Conservation (phyloP, 2,329 filamentous ascomycete species). For the Penicillium sp. region DNA sequence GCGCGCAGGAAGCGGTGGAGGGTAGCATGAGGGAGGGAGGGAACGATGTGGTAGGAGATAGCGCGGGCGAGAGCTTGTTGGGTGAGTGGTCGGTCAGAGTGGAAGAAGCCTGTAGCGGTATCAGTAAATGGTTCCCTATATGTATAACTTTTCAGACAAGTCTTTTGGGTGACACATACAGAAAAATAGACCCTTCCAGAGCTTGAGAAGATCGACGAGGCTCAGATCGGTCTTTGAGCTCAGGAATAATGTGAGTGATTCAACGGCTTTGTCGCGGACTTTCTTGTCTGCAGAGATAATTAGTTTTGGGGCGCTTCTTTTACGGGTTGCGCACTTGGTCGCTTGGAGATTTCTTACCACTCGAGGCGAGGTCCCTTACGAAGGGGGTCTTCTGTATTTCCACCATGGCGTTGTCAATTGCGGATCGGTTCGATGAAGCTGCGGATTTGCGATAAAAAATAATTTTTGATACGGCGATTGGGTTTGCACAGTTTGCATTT, state of each 20-base stretch:
- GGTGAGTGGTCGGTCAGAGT: slow-evolving; percentile 84
- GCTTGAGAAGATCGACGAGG: slow-evolving; percentile 73
- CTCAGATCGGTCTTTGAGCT: slow-evolving; percentile 62
- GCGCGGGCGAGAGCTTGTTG: slow-evolving; percentile 81
- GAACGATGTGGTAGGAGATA: slow-evolving; percentile 67
- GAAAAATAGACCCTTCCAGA: slow-evolving; percentile 96
- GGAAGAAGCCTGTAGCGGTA: slow-evolving; percentile 69
- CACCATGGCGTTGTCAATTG: slow-evolving; percentile 26
- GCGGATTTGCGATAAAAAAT: slow-evolving; percentile 23
- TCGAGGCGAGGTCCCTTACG: slow-evolving; percentile 79
- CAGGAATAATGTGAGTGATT: slow-evolving; percentile 76
- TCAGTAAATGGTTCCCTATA: background rate
- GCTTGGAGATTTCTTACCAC: slow-evolving; percentile 54
- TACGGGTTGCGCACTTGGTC: background rate
- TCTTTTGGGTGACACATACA: slow-evolving; percentile 44
- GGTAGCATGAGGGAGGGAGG: slow-evolving; percentile 55
- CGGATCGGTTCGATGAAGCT: background rate
- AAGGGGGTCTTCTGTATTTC: slow-evolving; percentile 63
- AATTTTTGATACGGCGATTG: slow-evolving; percentile 15
- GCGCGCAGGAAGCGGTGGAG: slow-evolving; percentile 55
- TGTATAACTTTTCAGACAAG: background rate
- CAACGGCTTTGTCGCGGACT: slow-evolving; percentile 73
- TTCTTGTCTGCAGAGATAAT: slow-evolving; percentile 65
- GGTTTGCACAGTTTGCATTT: slow-evolving; percentile 13
- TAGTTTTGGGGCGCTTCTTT: background rate